A percentile compares a stretch with the other conserved stretches of the same genome.
phyloP scores from a whole-genome alignment of 345 rosid genomes.

The Citrus glauca region DNA sequence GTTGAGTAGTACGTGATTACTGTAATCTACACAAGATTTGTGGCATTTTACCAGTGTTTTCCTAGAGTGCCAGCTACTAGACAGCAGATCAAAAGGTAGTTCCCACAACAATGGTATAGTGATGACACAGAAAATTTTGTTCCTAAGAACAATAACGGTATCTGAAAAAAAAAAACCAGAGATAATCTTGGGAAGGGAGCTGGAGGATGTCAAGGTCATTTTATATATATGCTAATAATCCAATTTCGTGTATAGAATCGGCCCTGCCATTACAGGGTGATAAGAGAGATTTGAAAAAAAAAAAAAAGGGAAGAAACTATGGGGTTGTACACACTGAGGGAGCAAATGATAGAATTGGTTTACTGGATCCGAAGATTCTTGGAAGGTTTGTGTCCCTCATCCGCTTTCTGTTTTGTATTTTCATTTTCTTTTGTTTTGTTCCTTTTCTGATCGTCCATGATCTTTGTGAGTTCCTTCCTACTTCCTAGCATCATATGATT shows the following conservation, averaged over 20 bases:
- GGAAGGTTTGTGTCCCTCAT: conserved; percentile 29
- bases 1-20: conserved; percentile 36
- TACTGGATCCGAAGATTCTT: conserved; percentile 11
- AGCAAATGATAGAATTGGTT: conserved; percentile 26
- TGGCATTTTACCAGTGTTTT: conserved; percentile 6
- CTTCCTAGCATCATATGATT: neutral
- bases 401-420: conserved; percentile 12
- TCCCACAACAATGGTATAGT: conserved; percentile 5
- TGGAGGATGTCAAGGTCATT: conserved; percentile 8
- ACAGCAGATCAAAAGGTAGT: conserved; percentile 20
- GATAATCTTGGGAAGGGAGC: conserved; percentile 15
- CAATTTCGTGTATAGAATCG: conserved; percentile 39
- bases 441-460: conserved; percentile 1
- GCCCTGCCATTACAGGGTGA: conserved; percentile 38
- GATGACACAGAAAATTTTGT: conserved; percentile 13
- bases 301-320: conserved; percentile 4
- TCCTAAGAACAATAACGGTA: conserved; percentile 5
- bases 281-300: neutral
- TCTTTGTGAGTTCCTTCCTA: conserved; percentile 17
- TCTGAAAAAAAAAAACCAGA: neutral
- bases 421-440: conserved; percentile 1
- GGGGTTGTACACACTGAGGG: conserved; percentile 28
- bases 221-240: conserved; percentile 31
- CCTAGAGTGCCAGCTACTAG: conserved; percentile 18
- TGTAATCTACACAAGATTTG: conserved; percentile 11